Evolutionary conservation across 306 rosid genomes (phyloP), one percentile per base, ranked within the genome.

Genomic region (Datisca glomerata): DNA sequence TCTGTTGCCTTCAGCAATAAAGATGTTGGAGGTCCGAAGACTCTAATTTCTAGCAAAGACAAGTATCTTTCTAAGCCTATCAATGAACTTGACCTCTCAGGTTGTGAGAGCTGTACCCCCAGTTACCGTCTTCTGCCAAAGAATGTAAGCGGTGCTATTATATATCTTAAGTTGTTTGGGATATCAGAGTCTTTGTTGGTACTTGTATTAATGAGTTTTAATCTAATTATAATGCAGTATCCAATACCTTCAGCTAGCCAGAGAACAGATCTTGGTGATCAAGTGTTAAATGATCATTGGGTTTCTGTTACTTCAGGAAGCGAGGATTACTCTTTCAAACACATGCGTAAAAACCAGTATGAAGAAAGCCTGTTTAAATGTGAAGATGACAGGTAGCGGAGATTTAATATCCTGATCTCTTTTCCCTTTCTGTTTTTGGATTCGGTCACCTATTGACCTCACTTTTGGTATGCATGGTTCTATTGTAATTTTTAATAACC

Each of bases 231-330:
- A 11, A 7, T 80, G 73, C 86, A 91, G 98, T 91, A 91, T 75
- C 96, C 98, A 41, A 75, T 80, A 61, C 93, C 93, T 49, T 43
- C 40, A 3, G 98, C 75, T 27, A 84, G 93, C 68, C 96, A 91
- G 72, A 81, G 96, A 69, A 68, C 96, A 51, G 86, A 75, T 41
- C 78, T 80, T 65, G 94, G 94, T 47, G 78, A 78, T 42, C 92
- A 75, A 61, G 94, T 91, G 10, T 66, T 91, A 80, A 91, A 91
- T 64, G 98, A 89, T 60, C 79, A 73, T 32, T 89, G 98, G 98
- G 98, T 89, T 32, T 89, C 98, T 46, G 98, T 89, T 60, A 89
- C 98, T 51, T 89, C 98, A 22, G 98, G 98, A 59, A 84, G 98
- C 64, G 98, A 89, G 78, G 98, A 89, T 67, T 89, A 84, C 71